Evolutionary conservation across 2,329 filamentous ascomycete species (phyloP), one percentile per base, ranked within the genome.

Genomic region (Cyanodermella asteris): DNA sequence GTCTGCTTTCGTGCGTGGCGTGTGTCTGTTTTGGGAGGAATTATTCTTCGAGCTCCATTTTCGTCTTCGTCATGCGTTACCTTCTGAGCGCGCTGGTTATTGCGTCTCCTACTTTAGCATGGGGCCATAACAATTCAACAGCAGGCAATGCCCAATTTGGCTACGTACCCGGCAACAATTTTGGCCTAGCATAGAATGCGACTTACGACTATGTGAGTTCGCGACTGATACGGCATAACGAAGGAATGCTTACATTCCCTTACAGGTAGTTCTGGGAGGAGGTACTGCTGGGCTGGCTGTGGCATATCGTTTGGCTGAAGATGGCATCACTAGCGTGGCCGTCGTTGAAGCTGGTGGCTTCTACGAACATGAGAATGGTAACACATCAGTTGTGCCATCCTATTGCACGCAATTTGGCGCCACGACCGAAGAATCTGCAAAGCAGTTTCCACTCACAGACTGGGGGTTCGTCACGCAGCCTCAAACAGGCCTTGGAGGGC

Each of bases 291-390:
- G 39, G 4, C 25, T 40, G 32, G 30, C 27, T 10, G 9, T 30
- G 2, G 30, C 30, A 2, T n/a, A 30, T 12, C 33, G 41, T 5
- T 30, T 44, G 6, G 28, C 38, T 5, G 30, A 39, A 14, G 30
- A 40, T 13, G 13, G 28, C 15, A 30, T 30, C 6, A 23, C 31
- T 9, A 34, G 30, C 5, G 42, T 45, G 3, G 42, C 40, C 1
- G 25, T 45, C 8, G 27, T 45, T 3, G 43, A 45, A 23, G 42
- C 41, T 3, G 44, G 41, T 3, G 32, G 28, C 1, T 22, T 32
- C 8, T 47, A 46, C n/a, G 41, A 47, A 24, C 29, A 2, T 22
- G 37, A 12, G 34, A 40, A 27, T 40, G 41, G 8, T 31, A 44
- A 36, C 34, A 36, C 10, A 23, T 28, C 12, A 24, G 34, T 38